Base-by-base conservation (phyloP, 2,329 filamentous ascomycete genomes). In the Orbilia brochopaga region DNA sequence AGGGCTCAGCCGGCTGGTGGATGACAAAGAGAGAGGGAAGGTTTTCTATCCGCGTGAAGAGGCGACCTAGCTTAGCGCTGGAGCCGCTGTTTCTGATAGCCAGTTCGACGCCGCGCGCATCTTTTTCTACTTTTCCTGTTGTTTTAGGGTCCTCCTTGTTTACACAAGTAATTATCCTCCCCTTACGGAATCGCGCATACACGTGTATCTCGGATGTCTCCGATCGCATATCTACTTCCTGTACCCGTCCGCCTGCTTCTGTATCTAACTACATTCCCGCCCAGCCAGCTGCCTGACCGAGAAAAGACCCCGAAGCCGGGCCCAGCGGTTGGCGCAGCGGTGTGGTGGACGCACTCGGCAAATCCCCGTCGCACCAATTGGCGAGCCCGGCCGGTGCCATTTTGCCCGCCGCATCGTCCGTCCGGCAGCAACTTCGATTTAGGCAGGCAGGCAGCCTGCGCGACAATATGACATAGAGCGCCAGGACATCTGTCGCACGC, bases 1-100 rank as follows among this genome's bases (percentile, higher is more conserved):
- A 30, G 67, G 67, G 13, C 67, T 72, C 15, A 72, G 67, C 24
- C 60, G 67, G n/a, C 60, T 72, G 6, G 67, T 72, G 48, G 67
- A 72, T 42, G 67, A 72, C 27, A 63, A 60, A 32, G 67, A 72
- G n/a, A 60, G 67, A 40, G 67, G 67, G 10, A 72, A 72, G 54
- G 67, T 72, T 10, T 72, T 72, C 24, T 72, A 72, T 40, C 67
- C 67, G 52, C 48, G 67, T 21, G 67, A 72, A 19, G 64, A 69
- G 48, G 35, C 63, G 37, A 60, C 50, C 44, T 62, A 62, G 17
- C 21, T 8, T 37, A 8, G 8, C 17, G 5, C 30, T 17, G 44
- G 2, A 13, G 11, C 1, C 35, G 37, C 19, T 53, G 11, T 61
- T 10, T 17, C 21, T 42, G 37, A 17, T n/a, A n/a, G 13, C 46